Percentiles rank a stretch among this genome's conserved stretches.
Conservation (phyloP, 2,329 filamentous ascomycete species). For the Botrytis galanthina region DNA sequence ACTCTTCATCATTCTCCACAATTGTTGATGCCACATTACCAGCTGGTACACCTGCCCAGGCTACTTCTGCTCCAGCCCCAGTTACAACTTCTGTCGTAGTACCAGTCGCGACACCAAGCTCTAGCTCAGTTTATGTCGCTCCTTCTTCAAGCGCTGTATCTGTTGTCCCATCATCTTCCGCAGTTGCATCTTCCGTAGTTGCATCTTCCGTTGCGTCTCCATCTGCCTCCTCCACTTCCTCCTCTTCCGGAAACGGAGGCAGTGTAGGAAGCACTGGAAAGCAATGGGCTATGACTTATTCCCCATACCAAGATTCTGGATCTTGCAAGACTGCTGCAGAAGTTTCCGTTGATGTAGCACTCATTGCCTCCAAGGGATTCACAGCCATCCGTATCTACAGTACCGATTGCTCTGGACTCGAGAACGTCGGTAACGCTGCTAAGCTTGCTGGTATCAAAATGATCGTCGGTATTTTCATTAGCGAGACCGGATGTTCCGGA, state of each 20-base stretch:
- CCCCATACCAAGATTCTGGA: conserved; percentile 61
- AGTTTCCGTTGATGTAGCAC: conserved; percentile 58
- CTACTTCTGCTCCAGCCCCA: conserved; percentile 33
- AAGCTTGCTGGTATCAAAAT: conserved; percentile 67
- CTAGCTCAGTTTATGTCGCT: conserved; percentile 28
- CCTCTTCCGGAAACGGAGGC: conserved; percentile 30
- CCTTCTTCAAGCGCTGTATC: background rate
- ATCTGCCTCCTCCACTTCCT: conserved; percentile 55
- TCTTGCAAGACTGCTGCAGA: conserved; percentile 62
- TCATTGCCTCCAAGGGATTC: conserved; percentile 67
- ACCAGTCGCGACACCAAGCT: conserved; percentile 27
- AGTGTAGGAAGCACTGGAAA: conserved; percentile 28
- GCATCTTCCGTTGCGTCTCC: conserved; percentile 24
- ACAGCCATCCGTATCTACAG: conserved; percentile 78
- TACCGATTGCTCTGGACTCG: conserved; percentile 82
- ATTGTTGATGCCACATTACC: background rate
- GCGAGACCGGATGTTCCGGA: conserved; percentile 55
- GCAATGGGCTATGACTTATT: conserved; percentile 76
- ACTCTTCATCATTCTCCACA: conserved; percentile 43
- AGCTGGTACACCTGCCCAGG: conserved; percentile 26
- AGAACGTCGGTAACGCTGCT: conserved; percentile 70
- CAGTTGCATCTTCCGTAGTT: conserved; percentile 38
- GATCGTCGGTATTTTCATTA: conserved; percentile 87
- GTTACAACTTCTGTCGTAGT: background rate
- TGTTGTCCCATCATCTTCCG: background rate